These are phyloP conservation scores for Vitis riparia DNA, from an alignment of 164 flowering plant species.

Conservation along the genomic window DNA sequence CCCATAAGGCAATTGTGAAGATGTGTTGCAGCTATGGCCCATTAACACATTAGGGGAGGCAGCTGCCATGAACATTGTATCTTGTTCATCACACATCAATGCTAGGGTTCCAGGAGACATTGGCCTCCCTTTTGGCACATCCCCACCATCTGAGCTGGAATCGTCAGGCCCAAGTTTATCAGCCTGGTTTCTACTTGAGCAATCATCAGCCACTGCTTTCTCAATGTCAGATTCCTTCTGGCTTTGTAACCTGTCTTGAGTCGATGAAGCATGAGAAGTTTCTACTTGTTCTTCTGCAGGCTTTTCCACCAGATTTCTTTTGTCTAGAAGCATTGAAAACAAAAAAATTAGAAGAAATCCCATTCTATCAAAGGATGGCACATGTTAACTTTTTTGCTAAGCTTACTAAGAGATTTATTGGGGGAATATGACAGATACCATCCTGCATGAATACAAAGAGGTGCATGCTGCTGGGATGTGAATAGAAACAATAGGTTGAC, in stretches of 20 bases:
- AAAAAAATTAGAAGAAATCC: not conserved
- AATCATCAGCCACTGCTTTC: slow-evolving; percentile 38
- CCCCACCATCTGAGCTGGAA: slow-evolving; percentile 58
- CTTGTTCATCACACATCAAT: slow-evolving; percentile 94
- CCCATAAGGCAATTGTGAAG: slow-evolving; percentile 45
- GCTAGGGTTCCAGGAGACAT: slow-evolving; percentile 96
- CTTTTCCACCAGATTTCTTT: slow-evolving; percentile 34
- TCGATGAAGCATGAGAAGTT: slow-evolving; percentile 44
- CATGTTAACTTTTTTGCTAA: not conserved
- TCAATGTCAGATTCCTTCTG: slow-evolving; percentile 40
- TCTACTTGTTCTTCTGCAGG: slow-evolving; percentile 39
- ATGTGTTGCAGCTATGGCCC: slow-evolving; percentile 27
- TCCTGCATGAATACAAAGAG: no score
- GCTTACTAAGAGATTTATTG: no score
- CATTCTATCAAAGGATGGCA: not conserved
- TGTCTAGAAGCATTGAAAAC: slow-evolving; percentile 34
- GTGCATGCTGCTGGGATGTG: no score
- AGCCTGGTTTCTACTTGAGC: slow-evolving; percentile 43
- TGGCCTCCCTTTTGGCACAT: slow-evolving; percentile 57
- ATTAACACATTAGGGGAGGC: slow-evolving; percentile 53
- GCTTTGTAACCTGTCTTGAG: slow-evolving; percentile 38
- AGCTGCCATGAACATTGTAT: slow-evolving; percentile 68
- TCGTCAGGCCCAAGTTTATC: slow-evolving; percentile 49
- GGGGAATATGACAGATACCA: no score
- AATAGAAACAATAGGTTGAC: no score